Percentiles rank a stretch among this genome's conserved stretches.
phyloP scores from a whole-genome alignment of 305 asterid genomes.

The Lippia alba region DNA sequence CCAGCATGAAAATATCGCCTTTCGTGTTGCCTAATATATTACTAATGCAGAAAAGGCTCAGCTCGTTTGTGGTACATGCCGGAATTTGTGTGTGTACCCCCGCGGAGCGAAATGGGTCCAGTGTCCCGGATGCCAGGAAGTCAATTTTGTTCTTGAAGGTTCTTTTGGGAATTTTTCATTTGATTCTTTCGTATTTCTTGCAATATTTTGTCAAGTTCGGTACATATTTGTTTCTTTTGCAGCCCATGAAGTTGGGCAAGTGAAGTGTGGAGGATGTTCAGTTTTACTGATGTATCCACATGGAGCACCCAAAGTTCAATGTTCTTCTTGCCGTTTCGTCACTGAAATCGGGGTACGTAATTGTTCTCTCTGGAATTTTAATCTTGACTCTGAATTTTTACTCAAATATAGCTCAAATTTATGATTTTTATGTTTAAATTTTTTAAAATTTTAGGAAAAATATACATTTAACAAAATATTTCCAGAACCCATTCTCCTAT shows the following conservation, averaged over 20 bases:
- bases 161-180: neutral
- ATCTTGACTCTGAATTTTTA: no score
- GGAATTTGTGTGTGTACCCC: constrained; percentile 72
- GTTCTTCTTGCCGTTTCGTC: constrained; percentile 74
- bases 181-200: neutral
- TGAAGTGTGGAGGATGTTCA: constrained; percentile 77
- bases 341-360: constrained; percentile 80
- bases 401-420: no score
- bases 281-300: constrained; percentile 84
- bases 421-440: no score
- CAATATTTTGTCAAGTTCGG: neutral
- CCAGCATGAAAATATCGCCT: neutral
- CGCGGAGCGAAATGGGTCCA: constrained; percentile 82
- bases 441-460: no score
- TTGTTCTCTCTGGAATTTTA: constrained; percentile 3
- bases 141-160: constrained; percentile 93
- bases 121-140: constrained; percentile 83
- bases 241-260: constrained; percentile 93
- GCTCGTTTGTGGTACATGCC: constrained; percentile 95
- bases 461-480: no score
- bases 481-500: no score
- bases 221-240: constrained; percentile 34
- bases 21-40: constrained; percentile 23
- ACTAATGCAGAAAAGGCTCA: constrained; percentile 70
- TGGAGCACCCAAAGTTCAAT: constrained; percentile 82